Conservation (phyloP, 129 eudicot species). For the Daucus carota region DH1_v3.0 NC_030386.2:5079501-5080000, state of each 20-base stretch:
- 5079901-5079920: not conserved
- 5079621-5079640: conserved; percentile 85
- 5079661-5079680: conserved; percentile 95
- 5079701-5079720: conserved; percentile 2
- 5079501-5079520: not conserved
- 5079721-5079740: not conserved
- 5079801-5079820: not conserved
- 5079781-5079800: not conserved
- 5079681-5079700: conserved; percentile 97
- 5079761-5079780: not conserved
- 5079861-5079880: not conserved
- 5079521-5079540: conserved; percentile 42
- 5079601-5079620: conserved; percentile 91
- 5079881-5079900: not conserved
- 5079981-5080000: not conserved
- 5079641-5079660: conserved; percentile 84
- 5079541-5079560: conserved; percentile 76
- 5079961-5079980: not conserved
- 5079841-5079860: not conserved
- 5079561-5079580: conserved; percentile 95
- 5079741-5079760: not conserved
- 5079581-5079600: conserved; percentile 87
- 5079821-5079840: not conserved
- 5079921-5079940: not conserved
- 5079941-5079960: not conserved